Conservation (phyloP, 805 yeast genomes). For the Blastobotrys robertii region DNA sequence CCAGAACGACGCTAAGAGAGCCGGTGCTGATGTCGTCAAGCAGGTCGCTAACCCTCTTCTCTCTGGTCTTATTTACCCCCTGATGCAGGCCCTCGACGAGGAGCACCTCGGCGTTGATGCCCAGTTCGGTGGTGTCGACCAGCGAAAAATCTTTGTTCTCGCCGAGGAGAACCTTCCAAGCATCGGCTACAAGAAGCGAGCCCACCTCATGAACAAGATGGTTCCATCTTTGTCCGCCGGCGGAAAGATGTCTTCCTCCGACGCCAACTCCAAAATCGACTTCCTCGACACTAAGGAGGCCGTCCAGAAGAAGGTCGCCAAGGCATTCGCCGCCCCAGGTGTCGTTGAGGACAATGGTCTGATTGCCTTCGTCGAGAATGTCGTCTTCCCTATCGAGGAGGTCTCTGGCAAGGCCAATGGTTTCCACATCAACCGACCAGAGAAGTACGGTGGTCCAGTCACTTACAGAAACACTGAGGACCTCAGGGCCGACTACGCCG, state of each 20-base stretch:
- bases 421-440: slow-evolving; percentile 82
- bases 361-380: slow-evolving; percentile 74
- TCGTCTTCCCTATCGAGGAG: slow-evolving; percentile 77
- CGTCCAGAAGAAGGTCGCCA: slow-evolving; percentile 81
- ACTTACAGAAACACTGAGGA: slow-evolving; percentile 57
- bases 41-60: slow-evolving; percentile 91
- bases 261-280: slow-evolving; percentile 96
- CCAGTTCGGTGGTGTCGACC: slow-evolving; percentile 99
- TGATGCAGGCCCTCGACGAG: slow-evolving; percentile 98
- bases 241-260: slow-evolving; percentile 97
- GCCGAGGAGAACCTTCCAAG: slow-evolving; percentile 89
- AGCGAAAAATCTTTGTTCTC: slow-evolving; percentile 91
- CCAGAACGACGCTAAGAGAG: slow-evolving; percentile 95
- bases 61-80: slow-evolving; percentile 90
- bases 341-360: slow-evolving; percentile 84
- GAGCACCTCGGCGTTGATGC: slow-evolving; percentile 80
- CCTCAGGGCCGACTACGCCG: slow-evolving; percentile 61
- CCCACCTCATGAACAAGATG: slow-evolving; percentile 98
- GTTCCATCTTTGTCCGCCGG: slow-evolving; percentile 97
- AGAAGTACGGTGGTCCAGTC: slow-evolving; percentile 92
- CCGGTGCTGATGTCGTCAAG: slow-evolving; percentile 99
- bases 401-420: slow-evolving; percentile 40
- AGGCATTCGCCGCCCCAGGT: slow-evolving; percentile 96
- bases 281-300: slow-evolving; percentile 78
- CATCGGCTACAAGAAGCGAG: slow-evolving; percentile 92